Evolutionary conservation across 495 filamentous ascomycete genomes (phyloP), one percentile per base, ranked within the genome.

Genomic region (Glonium stellatum): DNA sequence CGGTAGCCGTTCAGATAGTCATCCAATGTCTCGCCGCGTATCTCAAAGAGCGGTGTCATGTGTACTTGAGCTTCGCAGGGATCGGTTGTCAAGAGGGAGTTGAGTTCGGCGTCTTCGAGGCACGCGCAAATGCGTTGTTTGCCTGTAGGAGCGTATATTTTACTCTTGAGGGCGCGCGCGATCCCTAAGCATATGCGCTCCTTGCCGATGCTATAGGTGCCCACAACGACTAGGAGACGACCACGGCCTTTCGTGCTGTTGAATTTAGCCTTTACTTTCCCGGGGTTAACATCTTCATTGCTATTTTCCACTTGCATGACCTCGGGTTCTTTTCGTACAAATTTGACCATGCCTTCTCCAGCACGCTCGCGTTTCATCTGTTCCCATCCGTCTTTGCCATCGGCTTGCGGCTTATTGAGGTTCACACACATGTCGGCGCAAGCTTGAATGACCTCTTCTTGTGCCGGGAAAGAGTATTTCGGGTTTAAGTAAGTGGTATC

Each of bases 151-250:
- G 95, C 92, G 67, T 86, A 98, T 69, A 98, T 97, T 70, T 96
- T 96, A 68, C 85, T 87, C 47, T 84, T 77, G 10, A 98, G 83
- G 2, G 93, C 92, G 58, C 82, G 79, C 8, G 93, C 93, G 60
- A 97, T 93, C 56, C 89, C 92, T 19, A 95, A 73, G 72, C 93
- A 97, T 67, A 99, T 89, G 56, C 90, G 85, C 71, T 99, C 93
- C 76, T 99, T 99, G 71, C 93, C 93, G 65, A 99, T 99, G 60
- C 84, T 89, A 76, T 99, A 99, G 1, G 93, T 99, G 56, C 93
- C 93, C 61, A 96, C 90, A 9, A 99, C 83, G 19, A 99, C 87
- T 1, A 99, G 80, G 8, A 99, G 80, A 21, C 89, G 84, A 46
- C 83, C 84, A n/a, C 75, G 69, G 50, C 69, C 36, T 23, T 71